A percentile compares a stretch with the other conserved stretches of the same genome.
Conservation (phyloP, 2,329 filamentous ascomycete genomes). For the Biscogniauxia mediterranea region DNA sequence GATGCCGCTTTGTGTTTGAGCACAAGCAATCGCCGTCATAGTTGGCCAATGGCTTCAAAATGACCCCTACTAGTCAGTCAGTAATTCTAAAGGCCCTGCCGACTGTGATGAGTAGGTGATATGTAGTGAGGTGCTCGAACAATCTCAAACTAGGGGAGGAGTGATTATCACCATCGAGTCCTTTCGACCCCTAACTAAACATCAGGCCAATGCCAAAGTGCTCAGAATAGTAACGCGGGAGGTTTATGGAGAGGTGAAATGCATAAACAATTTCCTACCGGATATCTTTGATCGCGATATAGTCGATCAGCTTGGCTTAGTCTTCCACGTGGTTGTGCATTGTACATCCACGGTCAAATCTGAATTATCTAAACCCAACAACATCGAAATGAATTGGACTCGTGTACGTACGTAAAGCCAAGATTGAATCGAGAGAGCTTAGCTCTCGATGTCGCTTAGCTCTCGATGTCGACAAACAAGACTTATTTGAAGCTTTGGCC, state of each 20-base stretch:
- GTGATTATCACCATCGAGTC: background rate
- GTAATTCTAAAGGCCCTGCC: background rate
- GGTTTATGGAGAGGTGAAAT: background rate
- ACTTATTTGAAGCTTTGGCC: slow-evolving; percentile 1
- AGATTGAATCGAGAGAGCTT: slow-evolving; percentile 12
- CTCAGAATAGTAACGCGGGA: background rate
- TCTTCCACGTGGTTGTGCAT: background rate
- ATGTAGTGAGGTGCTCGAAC: background rate
- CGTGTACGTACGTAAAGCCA: background rate
- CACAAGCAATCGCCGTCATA: background rate
- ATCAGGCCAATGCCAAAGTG: background rate
- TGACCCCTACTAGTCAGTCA: background rate
- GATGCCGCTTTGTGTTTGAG: background rate
- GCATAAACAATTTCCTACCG: background rate
- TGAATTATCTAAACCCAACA: too few species aligned
- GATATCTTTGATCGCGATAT: background rate
- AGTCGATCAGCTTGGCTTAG: background rate
- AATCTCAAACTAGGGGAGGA: background rate
- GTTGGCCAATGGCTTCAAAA: background rate
- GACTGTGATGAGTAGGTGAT: background rate
- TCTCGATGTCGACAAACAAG: slow-evolving; percentile 1
- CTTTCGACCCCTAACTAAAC: background rate
- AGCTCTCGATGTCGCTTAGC: background rate
- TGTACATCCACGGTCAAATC: too few species aligned
- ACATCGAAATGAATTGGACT: background rate